phyloP scores from a whole-genome alignment of 2,329 filamentous ascomycete genomes.

The Parascedosporium putredinis region DNA sequence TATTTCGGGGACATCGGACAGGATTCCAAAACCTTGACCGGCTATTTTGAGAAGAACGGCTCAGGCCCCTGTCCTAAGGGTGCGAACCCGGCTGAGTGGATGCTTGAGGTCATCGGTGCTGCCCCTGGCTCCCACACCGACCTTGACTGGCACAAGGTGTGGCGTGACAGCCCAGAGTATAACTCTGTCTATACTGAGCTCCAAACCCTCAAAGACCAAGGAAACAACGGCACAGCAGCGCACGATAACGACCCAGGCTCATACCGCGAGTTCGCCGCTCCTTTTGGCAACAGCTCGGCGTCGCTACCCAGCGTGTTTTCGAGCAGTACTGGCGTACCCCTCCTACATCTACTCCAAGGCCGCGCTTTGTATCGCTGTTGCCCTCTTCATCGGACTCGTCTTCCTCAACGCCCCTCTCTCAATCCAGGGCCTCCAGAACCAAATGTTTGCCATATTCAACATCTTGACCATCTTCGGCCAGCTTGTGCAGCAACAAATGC shows the following conservation, averaged over 20 bases:
- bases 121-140: constrained; percentile 38
- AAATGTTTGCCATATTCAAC: constrained; percentile 58
- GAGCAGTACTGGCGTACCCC: constrained; percentile 72
- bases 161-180: constrained; percentile 23
- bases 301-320: constrained; percentile 56
- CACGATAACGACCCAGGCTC: too few species aligned
- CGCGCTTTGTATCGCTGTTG: constrained; percentile 30
- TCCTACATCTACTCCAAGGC: constrained; percentile 66
- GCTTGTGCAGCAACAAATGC: constrained; percentile 51
- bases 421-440: constrained; percentile 53
- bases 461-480: constrained; percentile 53
- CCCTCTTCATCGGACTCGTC: constrained; percentile 55
- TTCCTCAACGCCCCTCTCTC: constrained; percentile 48
- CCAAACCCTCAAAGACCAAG: too few species aligned
- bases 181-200: constrained; percentile 20
- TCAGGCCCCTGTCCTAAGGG: constrained; percentile 39
- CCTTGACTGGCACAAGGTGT: constrained; percentile 26
- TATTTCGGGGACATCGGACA: constrained; percentile 39
- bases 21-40: constrained; percentile 36
- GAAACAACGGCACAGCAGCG: too few species aligned
- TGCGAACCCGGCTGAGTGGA: constrained; percentile 59
- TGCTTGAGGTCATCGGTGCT: constrained; percentile 36
- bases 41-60: constrained; percentile 53
- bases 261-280: constrained; percentile 64
- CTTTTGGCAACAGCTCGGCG: constrained; percentile 47